Evolutionary conservation across 1,284 basidiomycete genomes (phyloP), one percentile per base, ranked within the genome.

Genomic region (Naganishia sp.): DNA sequence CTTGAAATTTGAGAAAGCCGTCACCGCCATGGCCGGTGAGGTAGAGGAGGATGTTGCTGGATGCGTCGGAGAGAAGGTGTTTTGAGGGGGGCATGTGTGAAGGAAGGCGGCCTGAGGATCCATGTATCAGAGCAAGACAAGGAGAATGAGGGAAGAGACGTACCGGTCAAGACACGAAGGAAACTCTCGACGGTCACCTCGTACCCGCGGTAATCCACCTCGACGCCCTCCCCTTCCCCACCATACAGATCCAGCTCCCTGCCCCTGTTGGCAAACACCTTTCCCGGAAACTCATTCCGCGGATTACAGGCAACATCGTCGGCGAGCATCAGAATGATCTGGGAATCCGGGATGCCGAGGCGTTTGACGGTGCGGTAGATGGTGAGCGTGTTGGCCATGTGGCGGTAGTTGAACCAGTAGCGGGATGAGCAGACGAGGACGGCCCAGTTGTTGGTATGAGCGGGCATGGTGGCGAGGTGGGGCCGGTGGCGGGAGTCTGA

Each of bases 381-480:
- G 68, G 10, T 4, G 28, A 99, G 85, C 0, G 94, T 90, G 80
- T 99, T 99, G 16, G 95, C 89, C 89, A 98, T 97, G 78, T 99
- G 95, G 90, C 95, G 83, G 75, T 99, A 99, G 78, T 99, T 99
- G 84, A 99, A 98, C 94, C 94, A 97, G 77, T 94, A 97, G 68
- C 94, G 81, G 6, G 92, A 95, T 0, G 96, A 85, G 74, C 91
- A 94, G 1, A 98, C 94, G 28, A 99, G 83, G 1, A 99, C 94
- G 0, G 95, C 95, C 95, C 95, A 99, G 78, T 99, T 99, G 77
- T 98, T 99, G 2, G 95, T 94, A 74, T 95, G 92, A 55, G 72
- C 13, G 36, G 36, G 10, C 36, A 39, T 39, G 36, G 36, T 13
- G 36, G 36, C 10, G 10, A 13, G 36, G 36, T 7, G 36, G 36